Evolutionary conservation across 305 asterid species (phyloP).

Genomic region (Fraxinus velutina): DNA sequence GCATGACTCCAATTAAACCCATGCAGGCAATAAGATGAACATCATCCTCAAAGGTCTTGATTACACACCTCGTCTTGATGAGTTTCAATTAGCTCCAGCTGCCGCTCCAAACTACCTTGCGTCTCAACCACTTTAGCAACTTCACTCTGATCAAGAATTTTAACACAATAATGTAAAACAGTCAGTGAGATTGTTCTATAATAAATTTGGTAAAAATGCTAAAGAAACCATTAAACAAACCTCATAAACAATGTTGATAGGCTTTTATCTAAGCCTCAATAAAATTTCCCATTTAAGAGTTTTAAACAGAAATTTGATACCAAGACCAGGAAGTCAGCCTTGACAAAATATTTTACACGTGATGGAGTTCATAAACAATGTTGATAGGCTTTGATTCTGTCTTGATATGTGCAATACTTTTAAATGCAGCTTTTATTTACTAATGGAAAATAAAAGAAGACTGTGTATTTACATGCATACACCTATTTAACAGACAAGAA

Average conservation of each 20-base stretch:
- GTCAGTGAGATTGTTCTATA: not conserved
- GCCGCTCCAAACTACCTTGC: constrained; percentile 78
- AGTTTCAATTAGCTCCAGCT: constrained; percentile 88
- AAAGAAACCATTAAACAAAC: constrained; percentile 3
- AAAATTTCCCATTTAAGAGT: constrained; percentile 9
- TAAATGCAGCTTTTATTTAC: not conserved
- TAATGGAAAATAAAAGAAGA: not conserved
- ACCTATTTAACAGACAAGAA: not conserved
- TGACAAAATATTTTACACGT: not conserved
- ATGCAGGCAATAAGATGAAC: constrained; percentile 13
- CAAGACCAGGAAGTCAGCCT: not conserved
- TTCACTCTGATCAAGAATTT: constrained; percentile 60
- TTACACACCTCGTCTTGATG: constrained; percentile 85
- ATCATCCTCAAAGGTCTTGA: not conserved
- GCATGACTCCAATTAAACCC: not conserved
- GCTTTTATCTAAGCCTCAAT: not conserved
- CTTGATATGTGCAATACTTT: not conserved
- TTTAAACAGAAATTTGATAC: not conserved
- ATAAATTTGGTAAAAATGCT: not conserved
- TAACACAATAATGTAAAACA: constrained; percentile 17
- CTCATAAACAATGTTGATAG: not conserved
- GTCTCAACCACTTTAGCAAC: constrained; percentile 92
- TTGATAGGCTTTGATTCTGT: constrained; percentile 9
- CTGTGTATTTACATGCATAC: not conserved
- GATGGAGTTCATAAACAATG: not conserved